Evolutionary conservation across 108 stramenopile genomes (phyloP), one percentile per base, ranked within the genome.

Genomic region (Nannochloropsis gaditana): DNA sequence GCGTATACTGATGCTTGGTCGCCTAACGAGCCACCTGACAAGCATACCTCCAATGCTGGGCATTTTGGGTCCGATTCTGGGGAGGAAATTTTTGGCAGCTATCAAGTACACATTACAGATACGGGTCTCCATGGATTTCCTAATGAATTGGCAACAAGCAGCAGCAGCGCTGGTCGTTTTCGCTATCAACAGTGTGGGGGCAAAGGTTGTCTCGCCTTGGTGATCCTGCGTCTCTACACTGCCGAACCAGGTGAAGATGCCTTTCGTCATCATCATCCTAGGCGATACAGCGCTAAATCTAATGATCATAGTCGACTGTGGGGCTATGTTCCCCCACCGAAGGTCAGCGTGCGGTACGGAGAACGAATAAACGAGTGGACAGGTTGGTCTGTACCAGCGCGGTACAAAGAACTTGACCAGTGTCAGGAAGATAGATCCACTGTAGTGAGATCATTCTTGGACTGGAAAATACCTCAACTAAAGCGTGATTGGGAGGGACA

Each of bases 301-400:
- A 2, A 73, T 73, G 59, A 4, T n/a, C 0, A 15, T 6, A 73
- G 59, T 73, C 59, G 59, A 73, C 59, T 73, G 4, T 73, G 59
- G 59, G 59, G 59, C 59, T 73, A 73, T n/a, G 59, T 73, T 2
- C 59, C 59, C 19, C 59, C 5, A n/a, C 59, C 59, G 15, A n/a
- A 73, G n/a, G 59, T 73, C 59, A 73, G 59, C 59, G 59, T 73
- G 19, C 59, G 59, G 19, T 73, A 73, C 59, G 59, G 59, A n/a
- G 59, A 15, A 6, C n/a, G 59, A n/a, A n/a, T 73, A n/a, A 73
- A 73, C 8, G 59, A 73, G 59, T 73, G 59, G 59, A 73, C 59
- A n/a, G 59, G 59, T n/a, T n/a, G n/a, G 19, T n/a, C 59, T 4
- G n/a, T 73, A n/a, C 31, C 31, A 31, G 59, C 15, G n/a, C 59